phyloP scores from a whole-genome alignment of 768 basidiomycete genomes.

The Gloeostereum incarnatum region DNA sequence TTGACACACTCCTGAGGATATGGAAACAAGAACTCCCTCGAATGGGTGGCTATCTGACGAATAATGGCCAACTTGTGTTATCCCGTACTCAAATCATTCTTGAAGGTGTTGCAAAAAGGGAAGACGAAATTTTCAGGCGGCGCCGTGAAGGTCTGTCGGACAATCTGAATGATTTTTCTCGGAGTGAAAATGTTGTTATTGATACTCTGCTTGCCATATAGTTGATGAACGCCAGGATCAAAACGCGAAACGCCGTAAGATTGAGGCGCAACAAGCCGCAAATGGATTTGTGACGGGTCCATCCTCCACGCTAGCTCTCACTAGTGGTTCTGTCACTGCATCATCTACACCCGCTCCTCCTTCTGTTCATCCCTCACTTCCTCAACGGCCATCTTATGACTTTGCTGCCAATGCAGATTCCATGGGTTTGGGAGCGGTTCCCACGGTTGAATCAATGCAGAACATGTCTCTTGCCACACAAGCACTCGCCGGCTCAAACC shows the following conservation, averaged over 20 bases:
- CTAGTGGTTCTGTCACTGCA: no score
- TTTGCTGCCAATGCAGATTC: conserved; percentile 74
- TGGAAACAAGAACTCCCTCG: conserved; percentile 90
- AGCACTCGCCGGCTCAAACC: conserved; percentile 79
- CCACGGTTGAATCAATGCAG: conserved; percentile 46
- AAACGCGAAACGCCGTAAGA: conserved; percentile 81
- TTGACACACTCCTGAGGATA: conserved; percentile 92
- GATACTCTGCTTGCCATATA: conserved; percentile 21
- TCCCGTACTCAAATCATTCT: conserved; percentile 88
- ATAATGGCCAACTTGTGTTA: conserved; percentile 84
- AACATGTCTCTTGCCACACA: conserved; percentile 55
- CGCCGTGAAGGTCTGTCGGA: conserved; percentile 75
- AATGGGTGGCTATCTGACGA: conserved; percentile 97
- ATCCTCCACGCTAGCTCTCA: conserved; percentile 38
- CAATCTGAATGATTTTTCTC: conserved; percentile 11
- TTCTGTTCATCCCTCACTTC: conserved; percentile 49
- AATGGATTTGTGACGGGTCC: conserved; percentile 32
- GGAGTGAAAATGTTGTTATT: background rate
- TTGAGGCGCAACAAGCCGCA: conserved; percentile 37
- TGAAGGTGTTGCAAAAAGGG: conserved; percentile 86
- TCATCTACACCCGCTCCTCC: conserved; percentile 26
- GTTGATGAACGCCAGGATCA: conserved; percentile 93
- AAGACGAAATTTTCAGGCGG: conserved; percentile 92
- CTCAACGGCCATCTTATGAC: conserved; percentile 54
- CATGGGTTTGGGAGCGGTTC: conserved; percentile 61